Percentiles rank a stretch among this genome's conserved stretches.
phyloP scores from a whole-genome alignment of 192 early-diverging fungal species.

The Dissophora ornata region DNA sequence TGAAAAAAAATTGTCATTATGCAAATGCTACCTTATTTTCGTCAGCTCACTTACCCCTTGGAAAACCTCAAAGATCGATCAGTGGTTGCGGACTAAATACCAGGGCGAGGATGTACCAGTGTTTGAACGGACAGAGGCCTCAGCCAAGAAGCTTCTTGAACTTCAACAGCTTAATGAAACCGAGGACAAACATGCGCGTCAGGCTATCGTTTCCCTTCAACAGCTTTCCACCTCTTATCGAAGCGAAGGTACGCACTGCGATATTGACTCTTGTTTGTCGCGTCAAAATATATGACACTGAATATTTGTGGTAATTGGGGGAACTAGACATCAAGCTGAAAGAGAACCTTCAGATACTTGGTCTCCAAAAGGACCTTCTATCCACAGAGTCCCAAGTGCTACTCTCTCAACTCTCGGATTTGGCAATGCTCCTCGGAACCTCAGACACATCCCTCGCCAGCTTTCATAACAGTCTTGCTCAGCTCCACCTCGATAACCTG shows the following conservation, averaged over 20 bases:
- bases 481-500: constrained; percentile 8
- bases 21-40: too few species aligned
- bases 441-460: constrained; percentile 16
- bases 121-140: constrained; percentile 34
- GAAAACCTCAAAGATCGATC: constrained; percentile 23
- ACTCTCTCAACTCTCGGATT: constrained; percentile 19
- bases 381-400: not conserved
- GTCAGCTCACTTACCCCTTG: too few species aligned
- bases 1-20: too few species aligned
- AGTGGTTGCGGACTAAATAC: constrained; percentile 34
- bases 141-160: not conserved
- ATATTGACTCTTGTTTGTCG: too few species aligned
- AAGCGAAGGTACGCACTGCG: constrained; percentile 17
- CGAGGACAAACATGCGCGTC: constrained; percentile 13
- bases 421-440: constrained; percentile 27
- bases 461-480: constrained; percentile 19
- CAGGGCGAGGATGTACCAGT: constrained; percentile 3
- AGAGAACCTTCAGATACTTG: constrained; percentile 24
- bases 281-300: too few species aligned
- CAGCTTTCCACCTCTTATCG: not conserved
- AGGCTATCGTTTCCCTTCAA: constrained; percentile 9
- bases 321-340: constrained; percentile 24
- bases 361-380: constrained; percentile 8
- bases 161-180: constrained; percentile 21
- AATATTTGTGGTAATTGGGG: too few species aligned